Conservation (phyloP, 2,329 filamentous ascomycete genomes). For the Fonsecaea monophora region DNA sequence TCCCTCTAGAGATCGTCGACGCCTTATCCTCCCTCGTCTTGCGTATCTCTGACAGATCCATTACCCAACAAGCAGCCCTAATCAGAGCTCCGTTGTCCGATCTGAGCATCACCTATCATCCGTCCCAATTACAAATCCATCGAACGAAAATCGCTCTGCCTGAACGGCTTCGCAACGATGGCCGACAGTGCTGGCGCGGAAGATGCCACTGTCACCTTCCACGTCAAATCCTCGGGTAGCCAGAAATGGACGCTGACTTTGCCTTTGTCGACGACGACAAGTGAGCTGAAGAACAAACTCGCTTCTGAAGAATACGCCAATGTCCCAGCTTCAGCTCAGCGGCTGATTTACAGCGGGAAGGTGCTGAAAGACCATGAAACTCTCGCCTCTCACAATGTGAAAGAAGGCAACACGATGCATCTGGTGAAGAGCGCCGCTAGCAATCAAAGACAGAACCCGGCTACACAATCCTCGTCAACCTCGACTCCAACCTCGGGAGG, state of each 20-base stretch:
- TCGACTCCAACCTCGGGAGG: conserved; percentile 41
- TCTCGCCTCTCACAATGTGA: conserved; percentile 88
- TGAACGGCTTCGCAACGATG: conserved; percentile 27
- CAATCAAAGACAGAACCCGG: conserved; percentile 69
- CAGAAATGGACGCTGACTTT: conserved; percentile 84
- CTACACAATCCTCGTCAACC: conserved; percentile 56
- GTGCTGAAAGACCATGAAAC: conserved; percentile 95
- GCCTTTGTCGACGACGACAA: conserved; percentile 74
- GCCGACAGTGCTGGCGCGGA: conserved; percentile 36
- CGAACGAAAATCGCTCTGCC: not conserved
- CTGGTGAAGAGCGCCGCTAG: conserved; percentile 95
- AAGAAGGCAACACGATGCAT: conserved; percentile 93
- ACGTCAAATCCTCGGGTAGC: conserved; percentile 95
- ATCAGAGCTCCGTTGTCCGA: not conserved
- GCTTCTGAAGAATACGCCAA: conserved; percentile 81
- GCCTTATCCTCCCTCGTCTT: not conserved
- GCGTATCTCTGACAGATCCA: conserved; percentile 2
- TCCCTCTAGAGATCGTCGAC: not conserved
- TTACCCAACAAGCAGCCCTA: not conserved
- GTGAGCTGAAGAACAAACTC: conserved; percentile 89
- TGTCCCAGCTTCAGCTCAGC: conserved; percentile 84
- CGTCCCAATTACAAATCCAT: conserved; percentile 12
- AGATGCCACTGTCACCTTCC: conserved; percentile 77
- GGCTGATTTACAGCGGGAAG: conserved; percentile 94
- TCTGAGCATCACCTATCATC: conserved; percentile 1